A percentile compares a stretch with the other conserved stretches of the same genome.
phyloP scores from a whole-genome alignment of 495 filamentous ascomycete genomes.

The Talaromyces trachyspermus region DNA sequence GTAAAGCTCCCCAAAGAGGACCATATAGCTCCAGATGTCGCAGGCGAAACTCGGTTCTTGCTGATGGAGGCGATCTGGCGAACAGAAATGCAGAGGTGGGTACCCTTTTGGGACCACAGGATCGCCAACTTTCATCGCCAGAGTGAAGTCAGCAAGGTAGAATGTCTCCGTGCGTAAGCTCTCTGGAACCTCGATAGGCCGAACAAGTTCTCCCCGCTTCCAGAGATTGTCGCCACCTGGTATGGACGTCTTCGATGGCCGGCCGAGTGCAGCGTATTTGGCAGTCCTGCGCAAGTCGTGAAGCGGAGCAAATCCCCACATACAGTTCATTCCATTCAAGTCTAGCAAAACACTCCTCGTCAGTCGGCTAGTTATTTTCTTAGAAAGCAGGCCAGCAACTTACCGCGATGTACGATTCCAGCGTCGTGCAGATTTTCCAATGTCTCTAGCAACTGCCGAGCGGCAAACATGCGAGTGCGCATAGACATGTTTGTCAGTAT shows the following conservation, averaged over 20 bases:
- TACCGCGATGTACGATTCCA: constrained; percentile 20
- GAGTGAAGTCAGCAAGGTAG: constrained; percentile 49
- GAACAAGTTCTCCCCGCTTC: constrained; percentile 19
- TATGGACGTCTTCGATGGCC: constrained; percentile 17
- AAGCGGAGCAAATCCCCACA: constrained; percentile 20
- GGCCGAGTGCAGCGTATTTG: constrained; percentile 20
- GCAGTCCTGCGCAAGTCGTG: constrained; percentile 12
- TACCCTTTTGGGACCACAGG: constrained; percentile 13
- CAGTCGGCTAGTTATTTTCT: no score
- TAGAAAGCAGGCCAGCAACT: constrained; percentile 7
- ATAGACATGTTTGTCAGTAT: constrained; percentile 11
- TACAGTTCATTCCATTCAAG: constrained; percentile 15
- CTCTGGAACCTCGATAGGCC: constrained; percentile 10
- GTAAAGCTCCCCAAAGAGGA: constrained; percentile 23
- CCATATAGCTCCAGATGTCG: constrained; percentile 31
- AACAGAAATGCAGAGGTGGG: constrained; percentile 16
- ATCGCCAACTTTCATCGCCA: constrained; percentile 22
- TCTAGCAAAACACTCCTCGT: constrained; percentile 16
- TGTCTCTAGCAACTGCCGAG: constrained; percentile 20
- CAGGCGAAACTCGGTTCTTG: constrained; percentile 21
- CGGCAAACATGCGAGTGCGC: constrained; percentile 22
- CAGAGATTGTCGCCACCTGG: constrained; percentile 6
- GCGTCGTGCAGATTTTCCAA: constrained; percentile 22
- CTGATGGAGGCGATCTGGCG: constrained; percentile 22
- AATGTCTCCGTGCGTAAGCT: constrained; percentile 32